These are phyloP conservation scores for Fusarium anguioides DNA, from an alignment of 2,329 filamentous ascomycete species.

Conservation along the genomic window DNA sequence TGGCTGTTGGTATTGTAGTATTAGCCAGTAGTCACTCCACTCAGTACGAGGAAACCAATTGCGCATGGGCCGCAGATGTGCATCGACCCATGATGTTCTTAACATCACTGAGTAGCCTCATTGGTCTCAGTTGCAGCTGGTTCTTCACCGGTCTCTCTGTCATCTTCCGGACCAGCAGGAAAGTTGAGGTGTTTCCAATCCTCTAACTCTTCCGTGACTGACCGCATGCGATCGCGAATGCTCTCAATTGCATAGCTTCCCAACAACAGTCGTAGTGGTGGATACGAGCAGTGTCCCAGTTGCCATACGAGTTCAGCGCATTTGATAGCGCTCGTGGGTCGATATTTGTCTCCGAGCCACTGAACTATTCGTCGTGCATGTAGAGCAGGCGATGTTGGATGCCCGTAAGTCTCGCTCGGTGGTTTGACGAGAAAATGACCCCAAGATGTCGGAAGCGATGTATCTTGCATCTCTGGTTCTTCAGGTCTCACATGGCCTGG, in stretches of 20 bases:
- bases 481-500: slow-evolving; percentile 89
- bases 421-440: slow-evolving; percentile 93
- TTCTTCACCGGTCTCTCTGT: slow-evolving; percentile 40
- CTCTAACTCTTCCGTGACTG: slow-evolving; percentile 93
- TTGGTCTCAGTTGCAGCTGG: slow-evolving; percentile 14
- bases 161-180: slow-evolving; percentile 49
- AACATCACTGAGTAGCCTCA: slow-evolving; percentile 21
- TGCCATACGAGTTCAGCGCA: slow-evolving; percentile 95
- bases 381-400: slow-evolving; percentile 81
- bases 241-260: slow-evolving; percentile 97
- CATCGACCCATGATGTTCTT: background rate
- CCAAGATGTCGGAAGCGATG: slow-evolving; percentile 77
- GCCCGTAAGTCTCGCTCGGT: slow-evolving; percentile 82
- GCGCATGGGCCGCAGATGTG: background rate
- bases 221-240: slow-evolving; percentile 87
- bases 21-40: slow-evolving; percentile 13
- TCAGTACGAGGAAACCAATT: background rate
- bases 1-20: slow-evolving; percentile 14
- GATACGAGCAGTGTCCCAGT: slow-evolving; percentile 93
- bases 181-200: slow-evolving; percentile 92
- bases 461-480: slow-evolving; percentile 70
- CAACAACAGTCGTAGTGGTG: slow-evolving; percentile 85
- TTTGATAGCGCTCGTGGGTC: slow-evolving; percentile 88
- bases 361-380: slow-evolving; percentile 93
- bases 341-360: slow-evolving; percentile 90